Conservation (phyloP, 1,139 yeast genomes). For the Entelexis sorbosivorans region DNA sequence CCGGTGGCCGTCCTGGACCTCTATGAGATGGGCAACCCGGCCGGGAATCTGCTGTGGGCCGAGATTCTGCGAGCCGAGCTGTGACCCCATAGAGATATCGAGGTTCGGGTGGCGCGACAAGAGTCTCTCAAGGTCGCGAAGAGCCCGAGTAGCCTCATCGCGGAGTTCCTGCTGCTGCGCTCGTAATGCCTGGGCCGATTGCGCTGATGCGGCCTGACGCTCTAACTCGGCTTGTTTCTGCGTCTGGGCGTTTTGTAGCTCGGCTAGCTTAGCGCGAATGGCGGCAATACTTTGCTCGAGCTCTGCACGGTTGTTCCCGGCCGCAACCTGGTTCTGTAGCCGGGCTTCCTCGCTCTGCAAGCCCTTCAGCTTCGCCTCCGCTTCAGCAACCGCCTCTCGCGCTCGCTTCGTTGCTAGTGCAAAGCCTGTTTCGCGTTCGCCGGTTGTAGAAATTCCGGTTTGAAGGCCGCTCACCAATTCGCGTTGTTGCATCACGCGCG, state of each 20-base stretch:
- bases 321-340: slow-evolving; percentile 33
- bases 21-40: slow-evolving; percentile 76
- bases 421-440: slow-evolving; percentile 73
- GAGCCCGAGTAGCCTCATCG: slow-evolving; percentile 31
- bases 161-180: slow-evolving; percentile 33
- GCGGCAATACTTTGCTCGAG: background rate
- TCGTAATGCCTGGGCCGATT: background rate
- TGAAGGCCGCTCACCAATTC: slow-evolving; percentile 55
- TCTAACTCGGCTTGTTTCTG: background rate
- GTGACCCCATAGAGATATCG: slow-evolving; percentile 14
- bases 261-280: background rate
- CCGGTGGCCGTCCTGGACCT: slow-evolving; percentile 45
- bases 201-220: background rate
- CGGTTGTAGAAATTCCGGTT: slow-evolving; percentile 83
- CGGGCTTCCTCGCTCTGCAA: slow-evolving; percentile 20
- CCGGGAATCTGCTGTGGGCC: slow-evolving; percentile 37
- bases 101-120: slow-evolving; percentile 18
- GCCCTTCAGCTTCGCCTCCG: slow-evolving; percentile 34
- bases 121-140: slow-evolving; percentile 15
- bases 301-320: background rate
- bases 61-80: background rate
- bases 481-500: slow-evolving; percentile 49
- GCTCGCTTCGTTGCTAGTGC: slow-evolving; percentile 59
- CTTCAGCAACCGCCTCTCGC: slow-evolving; percentile 46
- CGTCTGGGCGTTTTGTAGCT: background rate